A percentile compares a stretch with the other conserved stretches of the same genome.
These are phyloP conservation scores for Phytophthora citrophthora DNA, from an alignment of 352 stramenopile genomes.

Conservation along the genomic window DNA sequence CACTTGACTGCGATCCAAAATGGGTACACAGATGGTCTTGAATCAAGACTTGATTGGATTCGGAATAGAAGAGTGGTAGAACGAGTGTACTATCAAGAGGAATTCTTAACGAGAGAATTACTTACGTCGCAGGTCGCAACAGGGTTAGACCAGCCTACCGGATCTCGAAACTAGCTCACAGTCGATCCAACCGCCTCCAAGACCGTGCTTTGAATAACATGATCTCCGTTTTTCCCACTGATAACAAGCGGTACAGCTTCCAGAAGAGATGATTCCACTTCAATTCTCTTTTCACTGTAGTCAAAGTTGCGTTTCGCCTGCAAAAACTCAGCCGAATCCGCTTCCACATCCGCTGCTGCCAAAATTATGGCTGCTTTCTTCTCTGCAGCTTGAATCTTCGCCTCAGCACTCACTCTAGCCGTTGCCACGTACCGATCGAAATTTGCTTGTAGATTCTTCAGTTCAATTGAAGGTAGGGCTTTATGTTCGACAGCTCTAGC, in stretches of 20 bases:
- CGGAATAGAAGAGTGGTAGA: too few relatives aligned
- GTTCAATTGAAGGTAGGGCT: slow-evolving; percentile 34
- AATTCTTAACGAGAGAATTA: neutral
- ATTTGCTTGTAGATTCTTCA: slow-evolving; percentile 51
- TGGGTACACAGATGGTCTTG: too few relatives aligned
- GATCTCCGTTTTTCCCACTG: slow-evolving; percentile 77
- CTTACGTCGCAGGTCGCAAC: too few relatives aligned
- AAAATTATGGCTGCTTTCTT: slow-evolving; percentile 53
- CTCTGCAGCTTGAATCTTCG: slow-evolving; percentile 64
- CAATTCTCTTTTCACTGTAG: slow-evolving; percentile 68
- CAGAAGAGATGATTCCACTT: slow-evolving; percentile 56
- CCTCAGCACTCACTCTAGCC: slow-evolving; percentile 59
- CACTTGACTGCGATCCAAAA: too few relatives aligned
- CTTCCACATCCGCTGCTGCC: slow-evolving; percentile 57
- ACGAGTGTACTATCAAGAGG: too few relatives aligned
- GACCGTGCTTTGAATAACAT: slow-evolving; percentile 69
- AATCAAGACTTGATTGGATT: too few relatives aligned
- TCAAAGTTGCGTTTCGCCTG: slow-evolving; percentile 74
- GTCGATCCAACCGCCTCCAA: slow-evolving; percentile 25
- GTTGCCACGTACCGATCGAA: slow-evolving; percentile 68
- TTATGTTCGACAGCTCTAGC: neutral
- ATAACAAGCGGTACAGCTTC: slow-evolving; percentile 66
- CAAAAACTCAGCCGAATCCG: slow-evolving; percentile 49
- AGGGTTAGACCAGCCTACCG: too few relatives aligned
- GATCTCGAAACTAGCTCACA: too few relatives aligned